These are phyloP conservation scores for Pleoardoris graminearum DNA, from an alignment of 2,329 filamentous ascomycete species.

Conservation along the genomic window DNA sequence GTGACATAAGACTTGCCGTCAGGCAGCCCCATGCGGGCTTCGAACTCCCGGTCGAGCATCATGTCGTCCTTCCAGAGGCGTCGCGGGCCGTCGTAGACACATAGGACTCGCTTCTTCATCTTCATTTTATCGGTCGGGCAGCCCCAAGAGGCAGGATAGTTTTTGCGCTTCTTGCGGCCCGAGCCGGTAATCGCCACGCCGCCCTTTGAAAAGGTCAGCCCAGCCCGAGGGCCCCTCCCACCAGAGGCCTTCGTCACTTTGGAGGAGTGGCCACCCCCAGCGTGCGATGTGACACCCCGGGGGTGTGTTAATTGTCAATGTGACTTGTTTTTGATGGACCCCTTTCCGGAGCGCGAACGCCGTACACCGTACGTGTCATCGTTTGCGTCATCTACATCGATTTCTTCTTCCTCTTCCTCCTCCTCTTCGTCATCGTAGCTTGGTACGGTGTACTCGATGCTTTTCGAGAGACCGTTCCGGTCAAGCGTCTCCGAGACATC, in stretches of 20 bases:
- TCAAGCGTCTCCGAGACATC: slow-evolving; percentile 46
- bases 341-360: slow-evolving; percentile 52
- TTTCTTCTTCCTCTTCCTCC: slow-evolving; percentile 61
- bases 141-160: slow-evolving; percentile 93
- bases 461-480: slow-evolving; percentile 45
- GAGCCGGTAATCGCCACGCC: slow-evolving; percentile 62
- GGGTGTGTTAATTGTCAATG: slow-evolving; percentile 56
- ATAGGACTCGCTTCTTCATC: slow-evolving; percentile 95
- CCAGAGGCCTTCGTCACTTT: slow-evolving; percentile 47
- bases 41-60: slow-evolving; percentile 95
- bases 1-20: slow-evolving; percentile 79
- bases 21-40: slow-evolving; percentile 79
- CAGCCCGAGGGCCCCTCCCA: slow-evolving; percentile 50
- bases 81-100: slow-evolving; percentile 85
- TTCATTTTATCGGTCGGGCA: slow-evolving; percentile 92
- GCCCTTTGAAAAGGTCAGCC: slow-evolving; percentile 77
- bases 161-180: slow-evolving; percentile 86
- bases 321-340: slow-evolving; percentile 55
- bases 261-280: slow-evolving; percentile 38
- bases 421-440: slow-evolving; percentile 62
- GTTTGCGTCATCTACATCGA: slow-evolving; percentile 56
- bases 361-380: slow-evolving; percentile 58
- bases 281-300: slow-evolving; percentile 50
- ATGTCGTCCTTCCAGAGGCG: slow-evolving; percentile 97
- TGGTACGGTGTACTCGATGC: slow-evolving; percentile 50